Evolutionary conservation across 2,329 filamentous ascomycete genomes (phyloP).

Genomic region (Sclerotiophoma versabilis): DNA sequence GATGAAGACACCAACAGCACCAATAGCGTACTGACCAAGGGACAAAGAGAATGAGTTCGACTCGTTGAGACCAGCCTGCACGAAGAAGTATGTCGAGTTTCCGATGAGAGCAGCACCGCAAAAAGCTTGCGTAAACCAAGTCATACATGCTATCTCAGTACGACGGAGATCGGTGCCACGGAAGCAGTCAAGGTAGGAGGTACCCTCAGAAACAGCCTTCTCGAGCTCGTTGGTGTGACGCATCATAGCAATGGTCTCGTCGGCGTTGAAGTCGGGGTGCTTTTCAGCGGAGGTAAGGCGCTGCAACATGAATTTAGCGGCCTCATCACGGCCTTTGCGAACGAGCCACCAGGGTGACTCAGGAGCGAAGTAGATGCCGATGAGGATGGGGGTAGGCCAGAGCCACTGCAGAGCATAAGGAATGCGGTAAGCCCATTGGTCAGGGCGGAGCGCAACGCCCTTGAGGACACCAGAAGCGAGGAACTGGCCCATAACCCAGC

Average conservation of each 20-base stretch:
- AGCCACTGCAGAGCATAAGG: slow-evolving; percentile 76
- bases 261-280: slow-evolving; percentile 51
- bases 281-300: slow-evolving; percentile 65
- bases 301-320: slow-evolving; percentile 70
- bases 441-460: slow-evolving; percentile 67
- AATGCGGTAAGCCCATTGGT: slow-evolving; percentile 73
- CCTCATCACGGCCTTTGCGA: slow-evolving; percentile 67
- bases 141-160: slow-evolving; percentile 71
- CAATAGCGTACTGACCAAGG: slow-evolving; percentile 65
- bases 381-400: slow-evolving; percentile 72
- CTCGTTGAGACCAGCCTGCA: slow-evolving; percentile 55
- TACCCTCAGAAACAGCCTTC: slow-evolving; percentile 69
- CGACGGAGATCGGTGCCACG: slow-evolving; percentile 78
- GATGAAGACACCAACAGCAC: slow-evolving; percentile 71
- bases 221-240: slow-evolving; percentile 85
- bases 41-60: slow-evolving; percentile 54
- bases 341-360: slow-evolving; percentile 79
- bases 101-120: slow-evolving; percentile 47
- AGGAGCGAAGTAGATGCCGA: slow-evolving; percentile 72
- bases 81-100: slow-evolving; percentile 56
- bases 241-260: slow-evolving; percentile 82
- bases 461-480: slow-evolving; percentile 75
- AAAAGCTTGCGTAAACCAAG: slow-evolving; percentile 57
- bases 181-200: slow-evolving; percentile 84
- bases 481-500: slow-evolving; percentile 77